A percentile compares a stretch with the other conserved stretches of the same genome.
Conservation (phyloP, 208 protist species). For the Herpetomonas tarakana region DNA sequence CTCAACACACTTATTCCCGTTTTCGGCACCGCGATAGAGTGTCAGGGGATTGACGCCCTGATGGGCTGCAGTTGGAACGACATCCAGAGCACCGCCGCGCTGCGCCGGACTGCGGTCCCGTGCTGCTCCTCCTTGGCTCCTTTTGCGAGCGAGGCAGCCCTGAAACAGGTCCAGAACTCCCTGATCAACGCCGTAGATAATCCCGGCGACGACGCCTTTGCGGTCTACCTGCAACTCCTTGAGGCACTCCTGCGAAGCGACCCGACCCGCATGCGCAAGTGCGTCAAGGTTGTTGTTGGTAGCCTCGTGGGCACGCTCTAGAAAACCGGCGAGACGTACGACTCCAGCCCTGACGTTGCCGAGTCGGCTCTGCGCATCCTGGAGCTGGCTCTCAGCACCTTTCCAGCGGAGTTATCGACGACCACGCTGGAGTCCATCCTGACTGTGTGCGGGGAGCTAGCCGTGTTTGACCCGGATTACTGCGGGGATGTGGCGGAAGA, state of each 20-base stretch:
- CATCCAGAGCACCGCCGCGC: constrained; percentile 10
- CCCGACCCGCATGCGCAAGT: constrained; percentile 11
- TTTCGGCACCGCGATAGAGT: constrained; percentile 18
- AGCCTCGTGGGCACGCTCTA: constrained; percentile 15
- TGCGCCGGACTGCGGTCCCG: constrained; percentile 18
- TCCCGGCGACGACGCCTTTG: constrained; percentile 11
- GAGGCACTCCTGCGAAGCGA: constrained; percentile 17
- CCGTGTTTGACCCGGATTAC: constrained; percentile 37
- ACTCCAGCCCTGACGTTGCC: constrained; percentile 20
- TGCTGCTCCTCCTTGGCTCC: constrained; percentile 10
- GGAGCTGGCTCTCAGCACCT: not conserved
- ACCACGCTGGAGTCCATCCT: constrained; percentile 18
- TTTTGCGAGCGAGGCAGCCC: constrained; percentile 16
- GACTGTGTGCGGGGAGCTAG: constrained; percentile 22
- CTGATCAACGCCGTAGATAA: constrained; percentile 6
- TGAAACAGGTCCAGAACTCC: constrained; percentile 9
- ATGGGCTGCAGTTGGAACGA: constrained; percentile 12
- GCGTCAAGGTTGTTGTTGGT: constrained; percentile 12
- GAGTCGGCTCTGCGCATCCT: constrained; percentile 7
- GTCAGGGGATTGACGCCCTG: constrained; percentile 1
- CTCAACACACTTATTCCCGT: constrained; percentile 22
- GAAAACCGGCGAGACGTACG: constrained; percentile 11
- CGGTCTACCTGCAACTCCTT: constrained; percentile 30
- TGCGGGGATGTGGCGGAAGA: constrained; percentile 14
- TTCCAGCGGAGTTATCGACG: not conserved